Evolutionary conservation across 176 grass and related monocot species (phyloP), one percentile per base, ranked within the genome.

Genomic region (Musa schizocarpa): DNA sequence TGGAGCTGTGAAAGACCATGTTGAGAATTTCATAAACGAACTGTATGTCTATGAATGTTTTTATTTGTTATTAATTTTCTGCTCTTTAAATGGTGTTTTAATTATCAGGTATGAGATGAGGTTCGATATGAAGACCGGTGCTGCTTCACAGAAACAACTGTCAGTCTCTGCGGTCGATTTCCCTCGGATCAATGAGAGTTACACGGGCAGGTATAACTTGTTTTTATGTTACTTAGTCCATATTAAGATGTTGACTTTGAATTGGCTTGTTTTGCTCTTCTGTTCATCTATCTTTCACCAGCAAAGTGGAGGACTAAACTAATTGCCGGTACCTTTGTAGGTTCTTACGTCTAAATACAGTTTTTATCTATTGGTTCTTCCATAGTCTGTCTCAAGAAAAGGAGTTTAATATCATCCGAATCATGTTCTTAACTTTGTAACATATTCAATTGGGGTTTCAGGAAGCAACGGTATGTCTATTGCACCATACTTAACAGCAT

Each of bases 161-260:
- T 93, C 90, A 16, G 90, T 91, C 23, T 93, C 94, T 70, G 73
- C 86, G 24, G 90, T 98, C 51, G 94, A 98, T 90, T 98, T 98
- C 51, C 90, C 94, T 83, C 83, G 88, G 63, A 90, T 98, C 53
- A 98, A 98, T 24, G 90, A 98, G 81, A 87, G 83, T 63, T 98
- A 93, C 59, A 91, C 82, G 61, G 88, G 88, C 27, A 90, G 94
- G 94, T 93, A 91, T 9, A 70, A 81, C 1, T 63, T 64, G 21
- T 69, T 4, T 2, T 73, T 1, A 0, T 13, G 29, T 55, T 13
- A 13, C 1, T 48, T 12, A 17, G 29, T 59, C n/a, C 2, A 7
- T n/a, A 59, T 59, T 19, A 59, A 59, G 20, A 7, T 59, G 29
- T n/a, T 59, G 16, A 59, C 57, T 59, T 34, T 59, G 17, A 57